Conservation (phyloP, 2,329 filamentous ascomycete genomes). For the Epichloe gansuensis region DNA sequence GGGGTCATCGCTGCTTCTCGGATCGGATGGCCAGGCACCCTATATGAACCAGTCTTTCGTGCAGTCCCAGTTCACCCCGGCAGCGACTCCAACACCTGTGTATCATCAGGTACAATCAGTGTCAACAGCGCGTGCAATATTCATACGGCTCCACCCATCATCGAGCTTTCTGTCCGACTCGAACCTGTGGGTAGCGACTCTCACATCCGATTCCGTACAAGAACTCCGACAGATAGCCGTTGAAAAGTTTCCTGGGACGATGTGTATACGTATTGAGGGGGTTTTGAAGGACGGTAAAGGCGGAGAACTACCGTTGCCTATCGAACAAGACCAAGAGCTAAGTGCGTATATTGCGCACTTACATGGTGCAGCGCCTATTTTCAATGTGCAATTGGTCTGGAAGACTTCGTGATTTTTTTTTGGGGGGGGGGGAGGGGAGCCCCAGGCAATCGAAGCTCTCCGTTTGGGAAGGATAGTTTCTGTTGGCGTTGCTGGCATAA, state of each 20-base stretch:
- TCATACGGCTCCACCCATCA: slow-evolving; percentile 52
- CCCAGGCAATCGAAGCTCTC: not conserved
- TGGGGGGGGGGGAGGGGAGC: no score
- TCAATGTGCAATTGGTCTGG: slow-evolving; percentile 28
- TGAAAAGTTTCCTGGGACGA: slow-evolving; percentile 45
- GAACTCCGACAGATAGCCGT: slow-evolving; percentile 51
- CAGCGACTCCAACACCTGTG: slow-evolving; percentile 12
- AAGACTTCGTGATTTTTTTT: slow-evolving; percentile 9
- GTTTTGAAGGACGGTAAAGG: slow-evolving; percentile 47
- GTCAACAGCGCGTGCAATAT: slow-evolving; percentile 39
- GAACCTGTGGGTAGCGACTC: slow-evolving; percentile 53
- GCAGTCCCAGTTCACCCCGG: slow-evolving; percentile 15
- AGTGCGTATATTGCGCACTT: slow-evolving; percentile 58
- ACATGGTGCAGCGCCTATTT: slow-evolving; percentile 30
- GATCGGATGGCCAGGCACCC: slow-evolving; percentile 23
- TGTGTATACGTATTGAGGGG: slow-evolving; percentile 51
- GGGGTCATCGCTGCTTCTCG: slow-evolving; percentile 25
- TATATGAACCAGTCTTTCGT: slow-evolving; percentile 23
- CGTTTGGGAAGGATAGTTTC: not conserved
- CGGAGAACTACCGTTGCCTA: slow-evolving; percentile 47
- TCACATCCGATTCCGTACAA: slow-evolving; percentile 43
- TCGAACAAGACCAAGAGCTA: slow-evolving; percentile 60
- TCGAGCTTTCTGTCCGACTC: slow-evolving; percentile 39
- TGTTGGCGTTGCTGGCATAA: not conserved
- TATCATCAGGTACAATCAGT: slow-evolving; percentile 13